Evolutionary conservation across 352 stramenopile genomes (phyloP), one percentile per base, ranked within the genome.

Genomic region (Peronospora farinosa): DNA sequence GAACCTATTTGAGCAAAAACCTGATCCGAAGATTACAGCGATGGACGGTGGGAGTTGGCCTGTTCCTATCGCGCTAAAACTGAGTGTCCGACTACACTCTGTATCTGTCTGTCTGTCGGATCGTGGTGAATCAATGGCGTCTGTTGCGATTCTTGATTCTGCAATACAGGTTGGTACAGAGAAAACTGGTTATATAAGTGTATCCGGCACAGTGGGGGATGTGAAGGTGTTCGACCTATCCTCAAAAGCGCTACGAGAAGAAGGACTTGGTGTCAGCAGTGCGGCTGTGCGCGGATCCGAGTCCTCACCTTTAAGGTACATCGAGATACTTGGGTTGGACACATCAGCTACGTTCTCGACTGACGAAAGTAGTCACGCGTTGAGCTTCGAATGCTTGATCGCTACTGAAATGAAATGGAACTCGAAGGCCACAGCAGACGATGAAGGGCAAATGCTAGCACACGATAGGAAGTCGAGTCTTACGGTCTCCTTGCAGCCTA

Each of bases 61-160:
- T 40, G 6, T 42, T 49, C 16, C 48, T 6, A 41, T 59, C 7
- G 47, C 56, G 9, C 42, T 84, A 38, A 84, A 83, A 13, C 16
- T 88, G 11, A 62, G 58, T 28, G 40, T 78, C 8, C 71, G 72
- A 40, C 32, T 90, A 0, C 79, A 90, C 47, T 95, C 84, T 16
- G 39, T 92, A 23, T 95, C 84, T 7, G 51, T 88, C 2, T 88
- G 82, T 21, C 78, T 95, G 48, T 76, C 69, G 33, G 78, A 95
- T 53, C 76, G 78, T 40, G 68, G 74, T 15, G 75, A 89, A 41
- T 67, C 66, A 12, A 47, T 92, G 5, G 56, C 62, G 16, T 95
- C 84, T 0, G 38, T 89, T 31, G 84, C 84, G 1, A 53, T 95
- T 59, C 60, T 89, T 41, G 50, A 78, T 35, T 78, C 71, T 5